Conservation (phyloP, 306 rosid genomes). For the Malus sylvestris region DNA sequence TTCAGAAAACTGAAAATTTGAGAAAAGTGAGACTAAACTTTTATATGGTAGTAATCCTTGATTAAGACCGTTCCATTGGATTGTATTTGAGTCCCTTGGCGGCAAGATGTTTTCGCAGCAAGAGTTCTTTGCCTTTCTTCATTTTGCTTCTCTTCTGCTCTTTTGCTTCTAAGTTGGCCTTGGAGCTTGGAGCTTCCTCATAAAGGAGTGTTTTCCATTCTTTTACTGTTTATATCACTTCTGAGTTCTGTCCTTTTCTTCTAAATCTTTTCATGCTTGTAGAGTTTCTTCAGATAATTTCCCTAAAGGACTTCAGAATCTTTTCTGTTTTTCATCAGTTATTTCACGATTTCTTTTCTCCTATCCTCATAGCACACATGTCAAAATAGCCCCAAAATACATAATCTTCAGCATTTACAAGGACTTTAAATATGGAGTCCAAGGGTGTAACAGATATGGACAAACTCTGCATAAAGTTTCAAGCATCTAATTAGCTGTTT, state of each 20-base stretch:
- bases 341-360: not conserved
- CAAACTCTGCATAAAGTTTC: not conserved
- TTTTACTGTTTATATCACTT: not conserved
- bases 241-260: slow-evolving; percentile 7
- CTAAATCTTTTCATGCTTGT: slow-evolving; percentile 10
- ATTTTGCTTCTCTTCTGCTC: not conserved
- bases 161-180: not conserved
- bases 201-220: not conserved
- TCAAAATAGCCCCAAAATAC: slow-evolving; percentile 17
- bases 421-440: not conserved
- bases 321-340: not conserved
- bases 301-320: not conserved
- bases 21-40: not conserved
- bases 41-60: not conserved
- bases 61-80: not conserved
- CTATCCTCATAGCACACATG: slow-evolving; percentile 8
- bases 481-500: slow-evolving; percentile 15
- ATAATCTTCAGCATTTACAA: not conserved
- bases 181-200: not conserved
- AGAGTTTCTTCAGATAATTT: slow-evolving; percentile 1
- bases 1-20: slow-evolving; percentile 1
- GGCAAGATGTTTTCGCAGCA: not conserved
- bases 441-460: slow-evolving; percentile 2
- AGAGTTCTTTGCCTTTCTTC: not conserved
- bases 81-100: not conserved